Base-by-base conservation (phyloP, 2,329 filamentous ascomycete species). In the Ophiostoma piceae region DNA sequence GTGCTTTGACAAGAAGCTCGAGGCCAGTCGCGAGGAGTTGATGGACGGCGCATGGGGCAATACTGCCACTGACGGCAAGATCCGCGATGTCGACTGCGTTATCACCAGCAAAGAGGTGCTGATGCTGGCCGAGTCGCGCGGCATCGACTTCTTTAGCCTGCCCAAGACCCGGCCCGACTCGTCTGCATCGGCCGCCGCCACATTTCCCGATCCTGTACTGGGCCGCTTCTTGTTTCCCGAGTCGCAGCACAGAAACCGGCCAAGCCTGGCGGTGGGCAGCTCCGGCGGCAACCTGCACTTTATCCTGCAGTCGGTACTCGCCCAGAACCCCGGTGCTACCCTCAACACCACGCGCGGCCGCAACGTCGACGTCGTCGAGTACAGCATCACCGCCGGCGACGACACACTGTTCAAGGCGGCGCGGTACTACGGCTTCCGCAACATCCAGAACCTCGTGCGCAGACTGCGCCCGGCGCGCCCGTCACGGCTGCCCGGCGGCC, bases 1-100 rank as follows among this genome's bases (percentile, higher is more conserved):
- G 26, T 99, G 95, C 79, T 98, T 99, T 78, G 95, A 99, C 79
- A 99, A 99, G 83, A 99, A 99, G 79, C 85, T 99, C 37, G 95
- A 99, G 80, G 95, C 95, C 7, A 96, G 93, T 75, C 89, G 95
- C 68, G 90, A 93, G 78, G 95, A 99, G 79, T 85, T 99, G 54
- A 98, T 94, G 0, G 91, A 94, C 77, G 81, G 85, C 7, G 86
- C 87, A 19, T 97, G 94, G 94, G 82, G 96, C 92, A 92, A 82
- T 79, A 7, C 22, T 14, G 81, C 80, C 68, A 82, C 80, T 16
- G 77, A 81, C 67, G 87, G 87, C 14, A 47, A 29, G 1, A 85
- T 95, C 35, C 86, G 95, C 70, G 95, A 99, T 76, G 94, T 98
- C 66, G 95, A 99, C 81, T 98, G 94, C 79, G 95, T 99, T 64